These are phyloP conservation scores for Diplodia corticola DNA, from an alignment of 2,329 filamentous ascomycete species.

Conservation along the genomic window DNA sequence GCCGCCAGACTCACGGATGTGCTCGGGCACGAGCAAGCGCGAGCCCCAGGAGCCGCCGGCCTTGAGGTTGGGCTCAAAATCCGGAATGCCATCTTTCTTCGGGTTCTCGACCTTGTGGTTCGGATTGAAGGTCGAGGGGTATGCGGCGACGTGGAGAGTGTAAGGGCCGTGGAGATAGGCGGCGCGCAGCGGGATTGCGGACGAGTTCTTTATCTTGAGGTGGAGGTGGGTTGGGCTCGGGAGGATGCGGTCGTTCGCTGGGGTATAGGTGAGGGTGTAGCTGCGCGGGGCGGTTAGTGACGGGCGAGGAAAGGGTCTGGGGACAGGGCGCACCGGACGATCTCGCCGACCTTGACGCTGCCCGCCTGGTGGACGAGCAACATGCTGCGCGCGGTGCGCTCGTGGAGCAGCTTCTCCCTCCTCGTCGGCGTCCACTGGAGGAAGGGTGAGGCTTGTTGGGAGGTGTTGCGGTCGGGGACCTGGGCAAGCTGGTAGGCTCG, in stretches of 20 bases:
- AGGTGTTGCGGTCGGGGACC: constrained; percentile 36
- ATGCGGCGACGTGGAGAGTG: constrained; percentile 81
- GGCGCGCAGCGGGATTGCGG: constrained; percentile 83
- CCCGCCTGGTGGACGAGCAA: constrained; percentile 88
- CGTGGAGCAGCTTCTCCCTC: constrained; percentile 35
- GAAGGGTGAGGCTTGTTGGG: constrained; percentile 35
- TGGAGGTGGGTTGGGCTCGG: constrained; percentile 79
- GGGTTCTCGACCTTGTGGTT: constrained; percentile 73
- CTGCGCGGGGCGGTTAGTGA: constrained; percentile 36
- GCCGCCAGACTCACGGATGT: constrained; percentile 66
- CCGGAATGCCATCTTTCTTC: constrained; percentile 72
- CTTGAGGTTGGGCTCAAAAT: constrained; percentile 96
- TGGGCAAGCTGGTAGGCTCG: constrained; percentile 42
- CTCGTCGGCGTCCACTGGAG: constrained; percentile 37
- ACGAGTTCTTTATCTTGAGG: constrained; percentile 89
- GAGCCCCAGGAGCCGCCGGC: constrained; percentile 86
- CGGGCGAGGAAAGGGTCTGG: not conserved
- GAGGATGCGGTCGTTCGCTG: constrained; percentile 82
- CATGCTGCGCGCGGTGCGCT: constrained; percentile 57
- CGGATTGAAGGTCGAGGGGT: constrained; percentile 79
- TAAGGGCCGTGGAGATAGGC: constrained; percentile 97
- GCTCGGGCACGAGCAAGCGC: constrained; percentile 75
- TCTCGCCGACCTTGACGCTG: constrained; percentile 89
- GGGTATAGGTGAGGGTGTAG: constrained; percentile 87
- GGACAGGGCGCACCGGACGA: constrained; percentile 67